Base-by-base conservation (phyloP, 306 rosid genomes). In the Ochetophila trinervis region DNA sequence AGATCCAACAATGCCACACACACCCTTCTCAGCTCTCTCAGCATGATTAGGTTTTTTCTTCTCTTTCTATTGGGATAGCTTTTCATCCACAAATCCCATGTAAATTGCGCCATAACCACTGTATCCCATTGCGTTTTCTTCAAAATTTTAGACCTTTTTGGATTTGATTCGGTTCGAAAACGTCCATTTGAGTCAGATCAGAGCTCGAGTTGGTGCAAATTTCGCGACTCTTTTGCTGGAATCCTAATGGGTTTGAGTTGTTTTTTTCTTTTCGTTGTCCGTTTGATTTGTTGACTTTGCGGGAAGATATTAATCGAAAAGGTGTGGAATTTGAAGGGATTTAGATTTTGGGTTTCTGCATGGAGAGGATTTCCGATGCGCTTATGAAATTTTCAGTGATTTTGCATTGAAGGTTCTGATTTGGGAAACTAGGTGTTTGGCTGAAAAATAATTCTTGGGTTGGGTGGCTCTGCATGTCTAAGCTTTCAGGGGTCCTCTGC, bases 401-500 rank as follows among this genome's bases (percentile, higher is more conserved):
- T 66, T 51, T 42, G 56, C 12, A 71, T 62, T 57, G 57, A 44
- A 53, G 18, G 64, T 51, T 62, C 23, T 23, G 68, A 68, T 72
- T 72, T 53, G 72, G 72, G 68, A 30, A 30, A 55, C 35, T 48
- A 55, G 61, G 60, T 24, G 51, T n/a, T 65, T n/a, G 67, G 37
- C 53, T 45, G 45, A 21, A 3, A 54, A 3, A 54, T 53, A 57
- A 51, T 57, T 53, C 34, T 40, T 17, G 9, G 57, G 59, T 17
- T 13, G 63, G 55, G 70, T 54, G 61, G 52, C 74, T 63, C 80
- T 79, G 89, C 83, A 87, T 90, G 86, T 81, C 57, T 74, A 54
- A 71, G 73, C 72, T 34, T 74, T 83, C 53, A 79, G 84, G 95
- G 87, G 81, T 85, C 91, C 91, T 87, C 95, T 85, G 84, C 87